Base-by-base conservation (phyloP, 345 rosid species). In the Microthlaspi erraticum region DNA sequence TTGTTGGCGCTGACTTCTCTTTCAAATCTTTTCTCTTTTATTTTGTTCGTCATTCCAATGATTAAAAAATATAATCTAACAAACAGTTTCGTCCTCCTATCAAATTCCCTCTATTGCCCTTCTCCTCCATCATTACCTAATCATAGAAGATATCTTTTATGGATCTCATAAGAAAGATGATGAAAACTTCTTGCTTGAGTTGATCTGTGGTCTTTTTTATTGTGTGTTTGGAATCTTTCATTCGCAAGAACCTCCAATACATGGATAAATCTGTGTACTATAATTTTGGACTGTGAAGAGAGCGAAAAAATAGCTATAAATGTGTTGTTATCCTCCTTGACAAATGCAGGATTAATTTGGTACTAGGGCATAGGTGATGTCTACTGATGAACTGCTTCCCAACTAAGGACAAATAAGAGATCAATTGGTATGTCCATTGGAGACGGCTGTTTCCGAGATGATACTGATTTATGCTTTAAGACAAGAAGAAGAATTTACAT, bases 1-100 rank as follows among this genome's bases (percentile, higher is more conserved):
- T 54, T 75, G 58, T 61, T 68, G 78, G 78, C 70, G 78, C 69
- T 75, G 78, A 75, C 78, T 75, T 75, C 12, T 61, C 16, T 68
- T 61, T 68, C 73, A 54, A 66, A 23, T 60, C 69, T 60, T 53
- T 52, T 67, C 68, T 68, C 74, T 17, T 60, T 67, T 68, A 0
- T 9, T 68, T 60, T 66, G 16, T 66, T 48, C 43, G 20, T 26
- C 64, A 58, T 36, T 66, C 73, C 71, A 62, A 36, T 67, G 23
- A 60, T 52, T 75, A 68, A 44, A 68, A 52, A 44, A 16, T 42
- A 74, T 48, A 26, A 46, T 45, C 42, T 68, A 67, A 67, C 18
- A 74, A 67, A 67, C 18, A 74, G 56, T 46, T 57, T 42, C 48
- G 7, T 43, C 43, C 50, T 75, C 69, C 43, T 48, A 48, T 67